Base-by-base conservation (phyloP, 352 stramenopile species). In the Globisporangium emineosum region DNA sequence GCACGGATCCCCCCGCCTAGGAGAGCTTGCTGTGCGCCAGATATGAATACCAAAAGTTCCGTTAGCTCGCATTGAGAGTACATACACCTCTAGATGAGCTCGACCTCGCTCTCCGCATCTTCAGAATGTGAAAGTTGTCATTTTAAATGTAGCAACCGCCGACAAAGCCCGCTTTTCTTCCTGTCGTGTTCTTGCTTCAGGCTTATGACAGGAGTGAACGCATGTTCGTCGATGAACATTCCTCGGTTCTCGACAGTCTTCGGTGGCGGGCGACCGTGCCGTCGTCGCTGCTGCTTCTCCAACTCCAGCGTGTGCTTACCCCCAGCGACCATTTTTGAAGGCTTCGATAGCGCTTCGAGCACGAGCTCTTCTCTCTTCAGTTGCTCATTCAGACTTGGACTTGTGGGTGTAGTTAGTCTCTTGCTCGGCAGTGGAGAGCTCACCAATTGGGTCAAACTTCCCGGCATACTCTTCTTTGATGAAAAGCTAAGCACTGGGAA, bases 101-200 rank as follows among this genome's bases (percentile, higher is more conserved):
- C 32, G 8, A 37, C 32, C 9, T 13, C 4, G 9, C 12, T 37
- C 32, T 37, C 30, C 3, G 30, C 9, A 33, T n/a, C n/a, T n/a
- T n/a, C n/a, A n/a, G n/a, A n/a, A n/a, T n/a, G n/a, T n/a, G n/a
- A n/a, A n/a, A n/a, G n/a, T 43, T 33, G 21, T 53, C 57, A 60
- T 52, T 76, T 75, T 5, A 81, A 23, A 43, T 86, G 69, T 19
- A 82, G 67, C n/a, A 88, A 51, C 2, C 76, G 69, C 7, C 74
- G 68, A 57, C 67, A 83, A 21, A 85, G 55, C 15, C 67, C 56
- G 15, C 57, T 67, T 56, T 77, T 83, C 59, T 73, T 88, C 9
- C 65, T 59, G 6, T 78, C 64, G 33, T 80, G 76, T 45, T 85
- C 72, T 15, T 71, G 60, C 8, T 66, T 27, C 6, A 82, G 58